Base-by-base conservation (phyloP, 1,284 basidiomycete species). In the Papiliotrema nemorosa region DNA sequence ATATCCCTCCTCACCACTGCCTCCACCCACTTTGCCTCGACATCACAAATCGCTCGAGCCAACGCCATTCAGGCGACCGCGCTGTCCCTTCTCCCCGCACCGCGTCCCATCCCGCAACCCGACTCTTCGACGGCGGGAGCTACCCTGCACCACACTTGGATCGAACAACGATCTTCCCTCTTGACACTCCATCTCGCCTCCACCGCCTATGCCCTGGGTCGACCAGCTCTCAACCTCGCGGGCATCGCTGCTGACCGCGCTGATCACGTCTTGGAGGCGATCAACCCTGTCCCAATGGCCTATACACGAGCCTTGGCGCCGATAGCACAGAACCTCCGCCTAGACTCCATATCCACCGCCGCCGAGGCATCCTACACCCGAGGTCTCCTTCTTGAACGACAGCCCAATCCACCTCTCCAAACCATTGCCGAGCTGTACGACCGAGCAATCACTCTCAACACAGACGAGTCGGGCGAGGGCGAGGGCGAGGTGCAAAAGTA, bases 1-100 rank as follows among this genome's bases (percentile, higher is more conserved):
- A 77, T 82, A 1, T 81, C 83, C 7, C 78, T 82, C 14, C 76
- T 90, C 2, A 80, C 86, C 6, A 86, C 87, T 9, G 71, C 86
- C 27, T 88, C 87, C 16, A 84, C 85, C 2, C 84, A 85, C 60
- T 50, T 59, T 16, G 85, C 88, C 10, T 82, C 80, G 14, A 76
- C 80, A 0, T 84, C 82, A 5, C 88, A 90, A 6, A 81, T 97
- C 44, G 78, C 90, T 39, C 76, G 91, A 53, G 92, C 94, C 25
- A 90, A 89, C 83, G 85, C 90, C 71, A 83, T 94, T 70, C 87
- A 85, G 59, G 77, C 80, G 58, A 78, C 78, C 40, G 89, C 93
- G 20, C 83, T 96, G 61, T 81, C 93, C 62, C 81, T 94, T 56
- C 89, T 94, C 86, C 33, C 86, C 84, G 22, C 31, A 21, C 18